Percentiles rank a stretch among this genome's conserved stretches.
These are phyloP conservation scores for Dioscorea dumetorum DNA, from an alignment of 106 monocot genomes.

Conservation along the genomic window DNA sequence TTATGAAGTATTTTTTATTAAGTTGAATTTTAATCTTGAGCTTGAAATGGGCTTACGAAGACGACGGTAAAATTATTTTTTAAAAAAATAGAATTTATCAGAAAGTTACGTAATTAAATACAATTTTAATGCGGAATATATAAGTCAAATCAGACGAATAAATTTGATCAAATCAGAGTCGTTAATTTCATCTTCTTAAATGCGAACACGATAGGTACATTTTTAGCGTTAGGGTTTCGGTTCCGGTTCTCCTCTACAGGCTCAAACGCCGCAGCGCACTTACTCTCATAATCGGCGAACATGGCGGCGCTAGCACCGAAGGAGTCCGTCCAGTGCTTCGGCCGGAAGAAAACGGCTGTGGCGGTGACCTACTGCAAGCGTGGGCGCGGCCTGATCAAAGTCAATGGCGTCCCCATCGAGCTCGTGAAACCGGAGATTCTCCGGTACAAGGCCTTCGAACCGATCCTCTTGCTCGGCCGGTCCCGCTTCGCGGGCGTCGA, in stretches of 20 bases:
- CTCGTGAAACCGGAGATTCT: slow-evolving; percentile 17
- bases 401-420: slow-evolving; percentile 14
- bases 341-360: slow-evolving; percentile 13
- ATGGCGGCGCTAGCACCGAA: background rate
- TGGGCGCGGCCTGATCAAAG: slow-evolving; percentile 4
- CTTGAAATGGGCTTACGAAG: too few species aligned
- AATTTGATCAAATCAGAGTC: too few species aligned
- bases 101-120: too few species aligned
- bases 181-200: too few species aligned
- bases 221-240: background rate
- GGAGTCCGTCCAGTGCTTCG: slow-evolving; percentile 15
- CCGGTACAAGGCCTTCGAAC: slow-evolving; percentile 15
- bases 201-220: too few species aligned
- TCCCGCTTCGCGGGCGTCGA: slow-evolving; percentile 9
- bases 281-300: background rate
- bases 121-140: too few species aligned
- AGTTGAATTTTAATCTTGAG: too few species aligned
- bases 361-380: slow-evolving; percentile 15
- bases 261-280: background rate
- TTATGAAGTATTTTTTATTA: too few species aligned
- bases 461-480: slow-evolving; percentile 11
- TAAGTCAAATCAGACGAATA: too few species aligned
- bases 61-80: too few species aligned
- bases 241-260: background rate
- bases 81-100: too few species aligned